phyloP scores from a whole-genome alignment of 2,329 filamentous ascomycete species.

The Trichoderma hamatum region DNA sequence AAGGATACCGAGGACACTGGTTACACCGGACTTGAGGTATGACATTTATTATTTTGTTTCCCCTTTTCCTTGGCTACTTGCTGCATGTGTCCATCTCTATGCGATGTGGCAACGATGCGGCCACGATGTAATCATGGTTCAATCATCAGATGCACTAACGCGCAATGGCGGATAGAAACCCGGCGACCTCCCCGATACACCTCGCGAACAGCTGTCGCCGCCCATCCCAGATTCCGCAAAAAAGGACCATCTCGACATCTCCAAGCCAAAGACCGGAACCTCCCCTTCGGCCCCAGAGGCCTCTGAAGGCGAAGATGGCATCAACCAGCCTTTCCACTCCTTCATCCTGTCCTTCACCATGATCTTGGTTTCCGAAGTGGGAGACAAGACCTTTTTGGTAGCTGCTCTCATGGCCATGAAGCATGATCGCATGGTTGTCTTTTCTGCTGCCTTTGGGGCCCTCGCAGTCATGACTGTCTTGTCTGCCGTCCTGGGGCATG shows the following conservation, averaged over 20 bases:
- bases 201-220: slow-evolving; percentile 72
- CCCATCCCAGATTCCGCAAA: slow-evolving; percentile 68
- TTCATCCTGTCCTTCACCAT: slow-evolving; percentile 92
- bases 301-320: slow-evolving; percentile 54
- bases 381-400: slow-evolving; percentile 97
- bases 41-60: background rate
- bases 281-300: slow-evolving; percentile 32
- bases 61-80: background rate
- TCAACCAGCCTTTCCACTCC: slow-evolving; percentile 83
- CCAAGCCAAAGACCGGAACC: slow-evolving; percentile 28
- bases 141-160: slow-evolving; percentile 29
- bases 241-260: slow-evolving; percentile 64
- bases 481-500: slow-evolving; percentile 89
- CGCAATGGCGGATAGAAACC: slow-evolving; percentile 65
- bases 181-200: slow-evolving; percentile 74
- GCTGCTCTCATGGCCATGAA: slow-evolving; percentile 99
- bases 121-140: background rate
- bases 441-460: slow-evolving; percentile 90
- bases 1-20: slow-evolving; percentile 43
- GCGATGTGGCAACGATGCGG: background rate
- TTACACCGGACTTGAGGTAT: slow-evolving; percentile 45
- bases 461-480: slow-evolving; percentile 93
- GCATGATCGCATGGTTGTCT: slow-evolving; percentile 89
- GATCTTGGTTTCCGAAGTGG: slow-evolving; percentile 96
- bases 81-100: background rate